phyloP scores from a whole-genome alignment of 2,329 filamentous ascomycete species.

The Gaeumannomyces sp. region DNA sequence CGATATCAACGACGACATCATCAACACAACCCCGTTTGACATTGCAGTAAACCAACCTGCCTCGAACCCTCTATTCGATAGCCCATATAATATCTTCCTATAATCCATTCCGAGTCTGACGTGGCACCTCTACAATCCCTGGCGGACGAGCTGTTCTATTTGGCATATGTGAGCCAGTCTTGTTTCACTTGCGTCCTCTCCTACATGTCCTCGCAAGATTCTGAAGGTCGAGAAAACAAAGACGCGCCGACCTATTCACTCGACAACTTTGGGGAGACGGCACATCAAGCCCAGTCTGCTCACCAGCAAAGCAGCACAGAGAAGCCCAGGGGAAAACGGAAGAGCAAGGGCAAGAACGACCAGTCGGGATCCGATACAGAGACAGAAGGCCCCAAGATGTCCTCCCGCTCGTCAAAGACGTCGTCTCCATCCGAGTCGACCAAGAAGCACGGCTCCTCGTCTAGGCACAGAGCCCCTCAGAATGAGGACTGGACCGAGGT shows the following conservation, averaged over 20 bases:
- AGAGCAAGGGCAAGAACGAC: not conserved
- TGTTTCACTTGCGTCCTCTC: not conserved
- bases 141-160: not conserved
- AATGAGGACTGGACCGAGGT: slow-evolving; percentile 64
- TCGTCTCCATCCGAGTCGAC: slow-evolving; percentile 23
- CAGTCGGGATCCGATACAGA: slow-evolving; percentile 3
- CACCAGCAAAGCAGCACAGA: not conserved
- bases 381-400: slow-evolving; percentile 21
- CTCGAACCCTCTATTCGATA: not conserved
- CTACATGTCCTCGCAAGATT: not conserved
- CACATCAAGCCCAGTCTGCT: not conserved
- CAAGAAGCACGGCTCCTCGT: slow-evolving; percentile 30
- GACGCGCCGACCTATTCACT: not conserved
- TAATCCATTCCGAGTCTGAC: not conserved
- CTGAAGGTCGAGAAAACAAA: not conserved
- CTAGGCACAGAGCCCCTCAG: slow-evolving; percentile 44
- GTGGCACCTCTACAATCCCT: not conserved
- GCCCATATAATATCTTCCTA: not conserved
- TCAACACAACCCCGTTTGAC: not conserved
- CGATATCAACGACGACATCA: not conserved
- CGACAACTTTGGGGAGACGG: not conserved
- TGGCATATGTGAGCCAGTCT: not conserved
- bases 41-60: not conserved
- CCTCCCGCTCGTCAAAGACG: slow-evolving; percentile 24
- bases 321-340: not conserved